phyloP scores from a whole-genome alignment of 1,139 yeast genomes.

The Suhomyces maxii region DNA sequence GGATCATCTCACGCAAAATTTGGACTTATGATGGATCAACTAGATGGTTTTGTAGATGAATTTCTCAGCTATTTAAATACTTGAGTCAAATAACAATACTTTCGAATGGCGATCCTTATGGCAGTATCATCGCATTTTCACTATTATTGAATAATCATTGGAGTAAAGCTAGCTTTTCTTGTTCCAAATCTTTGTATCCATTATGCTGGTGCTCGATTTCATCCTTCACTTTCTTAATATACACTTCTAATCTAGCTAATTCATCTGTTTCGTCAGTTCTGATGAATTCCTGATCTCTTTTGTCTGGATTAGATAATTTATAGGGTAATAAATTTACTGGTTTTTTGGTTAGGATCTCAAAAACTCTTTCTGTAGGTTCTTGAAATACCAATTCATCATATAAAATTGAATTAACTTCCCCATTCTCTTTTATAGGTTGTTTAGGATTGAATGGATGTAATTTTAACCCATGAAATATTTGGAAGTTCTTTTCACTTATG shows the following conservation, averaged over 20 bases:
- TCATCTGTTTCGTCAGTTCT: constrained; percentile 71
- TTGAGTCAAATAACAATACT: background rate
- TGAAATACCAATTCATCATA: constrained; percentile 93
- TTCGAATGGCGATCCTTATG: no score
- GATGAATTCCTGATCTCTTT: constrained; percentile 44
- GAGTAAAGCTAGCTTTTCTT: constrained; percentile 42
- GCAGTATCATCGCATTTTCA: no score
- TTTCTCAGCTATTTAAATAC: constrained; percentile 15
- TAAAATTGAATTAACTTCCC: constrained; percentile 62
- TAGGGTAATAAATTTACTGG: constrained; percentile 78
- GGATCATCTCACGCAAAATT: constrained; percentile 14
- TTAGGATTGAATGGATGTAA: constrained; percentile 81
- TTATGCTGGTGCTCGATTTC: constrained; percentile 55
- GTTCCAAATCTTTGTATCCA: constrained; percentile 54
- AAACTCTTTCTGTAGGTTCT: constrained; percentile 91
- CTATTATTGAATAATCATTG: constrained; percentile 21
- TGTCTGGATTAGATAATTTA: constrained; percentile 45
- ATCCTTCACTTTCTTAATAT: constrained; percentile 58
- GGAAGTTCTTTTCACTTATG: constrained; percentile 79
- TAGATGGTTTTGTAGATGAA: constrained; percentile 24
- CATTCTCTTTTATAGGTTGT: constrained; percentile 39
- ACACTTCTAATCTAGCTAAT: constrained; percentile 67
- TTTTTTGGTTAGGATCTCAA: constrained; percentile 69
- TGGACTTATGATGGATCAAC: constrained; percentile 22
- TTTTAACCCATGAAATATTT: constrained; percentile 84